A percentile compares a stretch with the other conserved stretches of the same genome.
Evolutionary conservation across 2,329 filamentous ascomycete genomes (phyloP).

Genomic region (Aspergillus ustus): DNA sequence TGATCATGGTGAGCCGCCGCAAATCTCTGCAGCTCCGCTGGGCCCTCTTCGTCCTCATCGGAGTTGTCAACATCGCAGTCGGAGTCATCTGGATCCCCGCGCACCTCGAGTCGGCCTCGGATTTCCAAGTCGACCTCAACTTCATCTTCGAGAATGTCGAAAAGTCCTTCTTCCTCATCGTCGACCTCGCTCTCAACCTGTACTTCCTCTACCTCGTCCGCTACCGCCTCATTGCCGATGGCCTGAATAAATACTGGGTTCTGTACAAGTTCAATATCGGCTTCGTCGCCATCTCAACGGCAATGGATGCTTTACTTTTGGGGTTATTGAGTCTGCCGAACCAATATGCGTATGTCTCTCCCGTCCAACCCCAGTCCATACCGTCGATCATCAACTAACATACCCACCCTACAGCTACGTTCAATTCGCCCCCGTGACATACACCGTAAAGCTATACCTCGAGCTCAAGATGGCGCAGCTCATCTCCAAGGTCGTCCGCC

Average conservation of each 20-base stretch:
- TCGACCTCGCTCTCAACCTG: conserved; percentile 1
- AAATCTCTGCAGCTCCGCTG: background rate
- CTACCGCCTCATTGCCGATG: conserved; percentile 7
- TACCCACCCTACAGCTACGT: background rate
- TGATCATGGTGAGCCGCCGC: conserved; percentile 7
- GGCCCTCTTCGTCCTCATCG: conserved; percentile 1
- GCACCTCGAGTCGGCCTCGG: background rate
- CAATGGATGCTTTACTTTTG: conserved; percentile 2
- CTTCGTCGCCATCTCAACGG: background rate
- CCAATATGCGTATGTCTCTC: background rate
- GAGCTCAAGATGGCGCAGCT: conserved; percentile 11
- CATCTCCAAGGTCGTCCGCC: conserved; percentile 7
- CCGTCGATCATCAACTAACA: background rate
- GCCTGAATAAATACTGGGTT: conserved; percentile 6
- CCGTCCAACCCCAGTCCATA: too few species aligned
- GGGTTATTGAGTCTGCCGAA: conserved; percentile 5
- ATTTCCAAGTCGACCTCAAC: background rate
- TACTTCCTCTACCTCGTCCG: conserved; percentile 13
- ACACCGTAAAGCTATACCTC: conserved; percentile 7
- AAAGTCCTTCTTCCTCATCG: conserved; percentile 2
- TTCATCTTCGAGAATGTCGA: conserved; percentile 7
- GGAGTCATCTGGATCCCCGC: conserved; percentile 1
- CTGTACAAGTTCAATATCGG: conserved; percentile 10
- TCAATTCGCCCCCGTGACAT: conserved; percentile 9
- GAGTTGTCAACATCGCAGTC: background rate